Evolutionary conservation across 257 asterid genomes (phyloP), one percentile per base, ranked within the genome.

Genomic region (Solanum verrucosum): DNA sequence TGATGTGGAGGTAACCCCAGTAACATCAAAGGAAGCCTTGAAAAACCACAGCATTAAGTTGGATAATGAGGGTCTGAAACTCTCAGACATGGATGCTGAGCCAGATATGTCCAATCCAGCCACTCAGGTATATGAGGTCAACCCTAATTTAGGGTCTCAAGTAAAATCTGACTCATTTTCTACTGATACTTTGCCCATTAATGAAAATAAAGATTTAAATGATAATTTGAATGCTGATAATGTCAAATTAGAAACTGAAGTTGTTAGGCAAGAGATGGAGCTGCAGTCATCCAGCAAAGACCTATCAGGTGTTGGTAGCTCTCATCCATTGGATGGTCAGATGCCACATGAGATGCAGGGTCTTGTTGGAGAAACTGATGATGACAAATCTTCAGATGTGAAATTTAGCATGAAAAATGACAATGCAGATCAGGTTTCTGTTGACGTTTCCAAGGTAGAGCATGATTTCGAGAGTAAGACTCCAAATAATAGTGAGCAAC

Each of bases 61-160:
- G 44, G 89, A 88, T 65, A 79, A 85, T 49, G 90, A 87, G 87
- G 46, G 42, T 73, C 44, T 87, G 83, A 86, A 91, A 88, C 89
- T 84, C 87, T 40, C 79, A 52, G 89, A 87, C 88, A 86, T 83
- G 89, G 91, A 86, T 86, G 89, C 90, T 46, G 87, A 65, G 75
- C 72, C 63, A 87, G 85, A 87, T 59, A 84, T 89, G 81, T 86
- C 92, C 88, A 35, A 78, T 71, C 59, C 91, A 84, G 87, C 89
- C 86, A 85, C 88, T 87, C 91, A 91, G 93, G 92, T 89, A 90
- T 86, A 83, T 88, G 93, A 91, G 88, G 88, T 88, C 88, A 88
- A 90, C 90, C 40, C 88, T 84, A 91, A 84, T 87, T 87, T 89
- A 89, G 93, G 91, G 93, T 91, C 86, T 88, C 90, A 89, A 90